These are phyloP conservation scores for Dianthus caryophyllus DNA, from an alignment of 148 eudicot species.

Conservation along the genomic window DNA sequence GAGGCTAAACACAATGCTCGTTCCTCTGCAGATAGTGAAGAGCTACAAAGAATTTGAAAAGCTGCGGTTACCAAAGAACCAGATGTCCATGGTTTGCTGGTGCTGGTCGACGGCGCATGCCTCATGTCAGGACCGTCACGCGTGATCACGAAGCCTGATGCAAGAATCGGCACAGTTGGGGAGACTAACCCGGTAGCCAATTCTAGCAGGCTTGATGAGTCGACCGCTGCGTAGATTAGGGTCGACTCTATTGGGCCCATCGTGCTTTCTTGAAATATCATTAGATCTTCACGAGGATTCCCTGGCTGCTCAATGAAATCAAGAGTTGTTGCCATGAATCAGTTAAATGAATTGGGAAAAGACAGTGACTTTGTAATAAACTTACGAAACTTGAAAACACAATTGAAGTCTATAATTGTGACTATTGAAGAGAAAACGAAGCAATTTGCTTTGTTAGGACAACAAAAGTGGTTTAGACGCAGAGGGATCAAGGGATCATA, in stretches of 20 bases:
- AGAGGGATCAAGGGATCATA: too few species aligned
- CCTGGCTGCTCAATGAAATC: constrained; percentile 29
- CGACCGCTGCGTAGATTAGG: constrained; percentile 37
- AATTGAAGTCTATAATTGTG: too few species aligned
- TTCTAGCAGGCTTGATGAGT: constrained; percentile 8
- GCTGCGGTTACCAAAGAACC: constrained; percentile 41
- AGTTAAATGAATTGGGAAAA: background rate
- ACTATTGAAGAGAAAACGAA: too few species aligned
- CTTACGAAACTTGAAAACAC: background rate
- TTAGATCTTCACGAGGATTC: constrained; percentile 17
- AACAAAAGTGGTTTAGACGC: too few species aligned
- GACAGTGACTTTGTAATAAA: background rate
- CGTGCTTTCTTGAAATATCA: constrained; percentile 43
- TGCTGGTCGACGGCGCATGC: constrained; percentile 24
- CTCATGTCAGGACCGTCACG: constrained; percentile 23
- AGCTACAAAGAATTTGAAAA: constrained; percentile 30
- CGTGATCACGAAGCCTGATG: constrained; percentile 45
- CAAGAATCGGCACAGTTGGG: constrained; percentile 31
- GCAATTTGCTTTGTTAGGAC: too few species aligned
- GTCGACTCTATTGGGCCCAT: constrained; percentile 29
- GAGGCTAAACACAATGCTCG: constrained; percentile 14
- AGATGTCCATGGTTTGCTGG: background rate
- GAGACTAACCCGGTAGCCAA: constrained; percentile 24
- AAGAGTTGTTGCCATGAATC: too few species aligned
- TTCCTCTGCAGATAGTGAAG: constrained; percentile 11